Conservation (phyloP, 805 yeast species). For the Lipomyces yamadae region DNA sequence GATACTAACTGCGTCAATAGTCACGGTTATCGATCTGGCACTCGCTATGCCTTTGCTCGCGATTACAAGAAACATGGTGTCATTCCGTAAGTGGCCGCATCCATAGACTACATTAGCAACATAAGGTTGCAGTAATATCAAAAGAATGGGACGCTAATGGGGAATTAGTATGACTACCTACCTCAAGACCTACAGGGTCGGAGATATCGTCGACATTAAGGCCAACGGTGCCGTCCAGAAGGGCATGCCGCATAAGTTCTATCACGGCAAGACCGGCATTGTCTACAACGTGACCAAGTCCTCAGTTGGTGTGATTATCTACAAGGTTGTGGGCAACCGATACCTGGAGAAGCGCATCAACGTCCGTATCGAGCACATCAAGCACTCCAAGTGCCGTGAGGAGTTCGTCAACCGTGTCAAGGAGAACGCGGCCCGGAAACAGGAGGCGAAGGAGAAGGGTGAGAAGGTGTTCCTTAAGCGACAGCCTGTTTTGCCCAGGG, state of each 20-base stretch:
- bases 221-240: slow-evolving; percentile 97
- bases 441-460: slow-evolving; percentile 95
- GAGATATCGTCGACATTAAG: slow-evolving; percentile 99
- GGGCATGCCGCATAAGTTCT: slow-evolving; percentile 99
- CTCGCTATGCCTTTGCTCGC: slow-evolving; percentile 99
- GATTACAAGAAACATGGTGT: slow-evolving; percentile 98
- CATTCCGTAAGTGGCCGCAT: slow-evolving; percentile 54
- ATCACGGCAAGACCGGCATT: slow-evolving; percentile 99
- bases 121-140: neutral
- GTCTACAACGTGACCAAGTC: slow-evolving; percentile 98
- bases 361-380: slow-evolving; percentile 98
- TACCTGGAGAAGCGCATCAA: slow-evolving; percentile 98
- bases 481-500: slow-evolving; percentile 98
- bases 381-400: slow-evolving; percentile 99
- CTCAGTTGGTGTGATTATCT: slow-evolving; percentile 95
- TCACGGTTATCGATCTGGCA: slow-evolving; percentile 99
- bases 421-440: slow-evolving; percentile 90
- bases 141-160: slow-evolving; percentile 3
- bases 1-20: slow-evolving; percentile 42
- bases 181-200: slow-evolving; percentile 97
- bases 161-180: slow-evolving; percentile 71
- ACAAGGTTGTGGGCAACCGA: slow-evolving; percentile 99
- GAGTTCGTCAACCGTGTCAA: slow-evolving; percentile 99
- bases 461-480: slow-evolving; percentile 91
- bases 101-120: neutral